Evolutionary conservation across 768 basidiomycete genomes (phyloP).

Genomic region (Mycena sanguinolenta): DNA sequence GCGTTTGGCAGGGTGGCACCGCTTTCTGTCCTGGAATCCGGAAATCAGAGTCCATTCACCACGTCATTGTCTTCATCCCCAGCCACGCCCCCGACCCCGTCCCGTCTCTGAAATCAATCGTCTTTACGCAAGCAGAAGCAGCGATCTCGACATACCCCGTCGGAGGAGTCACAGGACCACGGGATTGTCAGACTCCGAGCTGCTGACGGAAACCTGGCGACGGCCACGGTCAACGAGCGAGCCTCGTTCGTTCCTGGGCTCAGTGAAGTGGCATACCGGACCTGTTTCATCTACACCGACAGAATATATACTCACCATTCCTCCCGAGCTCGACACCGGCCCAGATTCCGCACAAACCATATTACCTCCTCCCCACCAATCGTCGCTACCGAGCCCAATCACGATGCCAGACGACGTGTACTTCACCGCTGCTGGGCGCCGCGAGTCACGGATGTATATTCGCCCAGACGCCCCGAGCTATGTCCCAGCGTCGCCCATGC

Average conservation of each 20-base stretch:
- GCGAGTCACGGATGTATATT: constrained; percentile 36
- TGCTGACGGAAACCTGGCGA: constrained; percentile 26
- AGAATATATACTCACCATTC: constrained; percentile 19
- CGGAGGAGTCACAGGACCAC: constrained; percentile 14
- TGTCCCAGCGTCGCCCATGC: constrained; percentile 16
- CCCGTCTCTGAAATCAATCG: constrained; percentile 15
- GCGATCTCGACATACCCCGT: constrained; percentile 11
- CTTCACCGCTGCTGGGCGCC: constrained; percentile 36
- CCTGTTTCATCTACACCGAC: constrained; percentile 30
- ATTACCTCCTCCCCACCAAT: constrained; percentile 14
- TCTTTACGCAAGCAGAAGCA: constrained; percentile 7
- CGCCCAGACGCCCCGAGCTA: constrained; percentile 18
- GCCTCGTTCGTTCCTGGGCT: constrained; percentile 35
- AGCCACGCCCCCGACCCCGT: constrained; percentile 29
- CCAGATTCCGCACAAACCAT: constrained; percentile 15
- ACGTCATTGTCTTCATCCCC: constrained; percentile 25
- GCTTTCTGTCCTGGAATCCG: constrained; percentile 11
- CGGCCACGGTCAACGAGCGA: constrained; percentile 36
- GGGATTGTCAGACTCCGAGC: constrained; percentile 1
- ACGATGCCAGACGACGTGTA: constrained; percentile 35
- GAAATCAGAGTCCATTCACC: constrained; percentile 21
- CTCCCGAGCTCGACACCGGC: neutral
- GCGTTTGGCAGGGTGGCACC: neutral
- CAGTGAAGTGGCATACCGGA: constrained; percentile 13
- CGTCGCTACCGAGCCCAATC: constrained; percentile 7